Conservation (phyloP, 2,329 filamentous ascomycete genomes). For the Aspergillus clavatus region DNA sequence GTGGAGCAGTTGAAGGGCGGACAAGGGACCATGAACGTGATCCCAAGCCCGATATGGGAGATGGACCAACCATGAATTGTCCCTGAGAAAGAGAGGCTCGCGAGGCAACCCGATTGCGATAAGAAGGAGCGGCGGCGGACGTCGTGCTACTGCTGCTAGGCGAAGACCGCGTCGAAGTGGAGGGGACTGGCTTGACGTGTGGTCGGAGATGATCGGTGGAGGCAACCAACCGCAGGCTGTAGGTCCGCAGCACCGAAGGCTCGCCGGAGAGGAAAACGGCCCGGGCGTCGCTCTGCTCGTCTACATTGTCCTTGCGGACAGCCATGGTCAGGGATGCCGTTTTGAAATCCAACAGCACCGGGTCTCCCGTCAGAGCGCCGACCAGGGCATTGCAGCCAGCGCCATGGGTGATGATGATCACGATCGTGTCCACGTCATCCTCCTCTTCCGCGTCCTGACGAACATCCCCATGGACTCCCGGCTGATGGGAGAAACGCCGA, state of each 20-base stretch:
- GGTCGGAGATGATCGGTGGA: conserved; percentile 58
- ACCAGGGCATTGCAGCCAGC: conserved; percentile 95
- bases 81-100: conserved; percentile 25
- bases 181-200: conserved; percentile 31
- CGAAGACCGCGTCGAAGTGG: conserved; percentile 23
- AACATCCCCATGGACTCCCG: conserved; percentile 12
- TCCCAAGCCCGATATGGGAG: conserved; percentile 11
- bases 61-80: conserved; percentile 22
- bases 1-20: conserved; percentile 20
- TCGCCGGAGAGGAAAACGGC: conserved; percentile 17
- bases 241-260: conserved; percentile 46
- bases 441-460: conserved; percentile 48
- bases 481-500: conserved; percentile 15
- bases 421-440: conserved; percentile 66
- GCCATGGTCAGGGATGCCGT: conserved; percentile 92
- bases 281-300: background rate
- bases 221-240: conserved; percentile 56
- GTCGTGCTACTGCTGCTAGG: conserved; percentile 16
- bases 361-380: conserved; percentile 84
- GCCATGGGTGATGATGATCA: conserved; percentile 88
- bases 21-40: conserved; percentile 21
- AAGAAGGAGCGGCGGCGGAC: conserved; percentile 24
- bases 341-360: conserved; percentile 82
- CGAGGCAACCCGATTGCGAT: conserved; percentile 31
- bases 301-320: conserved; percentile 49